Evolutionary conservation across 129 eudicot species (phyloP).

Genomic region (Arctium lappa): DNA sequence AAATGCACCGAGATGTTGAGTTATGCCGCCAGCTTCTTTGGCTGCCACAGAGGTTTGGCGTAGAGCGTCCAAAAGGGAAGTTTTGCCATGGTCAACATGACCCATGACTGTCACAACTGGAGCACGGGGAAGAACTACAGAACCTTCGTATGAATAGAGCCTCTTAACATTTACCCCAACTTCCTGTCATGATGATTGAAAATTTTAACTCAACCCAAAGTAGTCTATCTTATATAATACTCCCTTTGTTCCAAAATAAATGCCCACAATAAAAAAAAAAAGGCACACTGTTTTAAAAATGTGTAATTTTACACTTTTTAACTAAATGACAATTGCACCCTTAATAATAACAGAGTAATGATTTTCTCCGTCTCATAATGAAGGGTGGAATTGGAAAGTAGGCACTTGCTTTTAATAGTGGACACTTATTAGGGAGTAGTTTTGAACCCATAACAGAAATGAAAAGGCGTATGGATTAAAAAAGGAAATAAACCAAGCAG

Average conservation of each 20-base stretch:
- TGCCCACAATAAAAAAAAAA: background rate
- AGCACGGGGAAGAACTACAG: constrained; percentile 59
- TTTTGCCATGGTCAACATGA: constrained; percentile 96
- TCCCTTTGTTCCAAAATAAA: background rate
- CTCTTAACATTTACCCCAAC: constrained; percentile 68
- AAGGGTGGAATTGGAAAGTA: background rate
- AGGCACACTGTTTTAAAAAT: background rate
- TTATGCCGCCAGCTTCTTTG: constrained; percentile 92
- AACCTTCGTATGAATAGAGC: constrained; percentile 57
- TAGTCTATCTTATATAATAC: background rate
- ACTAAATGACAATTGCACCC: background rate
- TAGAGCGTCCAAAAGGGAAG: constrained; percentile 85
- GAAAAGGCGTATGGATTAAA: background rate
- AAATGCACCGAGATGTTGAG: constrained; percentile 88
- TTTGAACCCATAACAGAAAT: background rate
- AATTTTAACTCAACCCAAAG: background rate
- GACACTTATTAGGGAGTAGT: background rate
- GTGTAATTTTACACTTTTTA: background rate
- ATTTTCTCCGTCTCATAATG: background rate
- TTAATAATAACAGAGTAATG: background rate
- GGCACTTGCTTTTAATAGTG: background rate
- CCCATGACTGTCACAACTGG: constrained; percentile 99
- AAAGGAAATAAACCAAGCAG: background rate
- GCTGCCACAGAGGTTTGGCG: constrained; percentile 90
- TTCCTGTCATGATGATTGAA: constrained; percentile 49